These are phyloP conservation scores for Xylariaceae sp. DNA, from an alignment of 2,329 filamentous ascomycete genomes.

Conservation along the genomic window DNA sequence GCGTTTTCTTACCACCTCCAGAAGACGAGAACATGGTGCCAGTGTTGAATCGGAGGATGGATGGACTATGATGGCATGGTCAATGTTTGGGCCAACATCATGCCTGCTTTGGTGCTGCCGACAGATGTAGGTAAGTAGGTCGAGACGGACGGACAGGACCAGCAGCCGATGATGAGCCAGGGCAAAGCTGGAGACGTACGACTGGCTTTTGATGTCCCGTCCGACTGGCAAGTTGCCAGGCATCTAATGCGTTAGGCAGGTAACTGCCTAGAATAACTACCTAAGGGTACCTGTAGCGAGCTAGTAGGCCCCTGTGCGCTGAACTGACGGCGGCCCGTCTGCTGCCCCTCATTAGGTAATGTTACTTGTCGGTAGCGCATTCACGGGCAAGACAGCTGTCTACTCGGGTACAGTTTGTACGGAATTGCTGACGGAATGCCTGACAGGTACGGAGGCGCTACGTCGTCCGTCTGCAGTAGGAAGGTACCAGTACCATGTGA, in stretches of 20 bases:
- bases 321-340: neutral
- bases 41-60: constrained; percentile 22
- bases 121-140: neutral
- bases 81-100: constrained; percentile 13
- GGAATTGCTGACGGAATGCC: too few relatives aligned
- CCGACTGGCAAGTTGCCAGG: neutral
- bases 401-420: neutral
- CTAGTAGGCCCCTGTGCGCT: neutral
- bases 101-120: neutral
- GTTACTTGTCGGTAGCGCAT: neutral
- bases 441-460: too few relatives aligned
- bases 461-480: too few relatives aligned
- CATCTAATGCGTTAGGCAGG: neutral
- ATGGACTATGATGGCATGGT: constrained; percentile 27
- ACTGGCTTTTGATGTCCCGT: neutral
- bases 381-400: neutral
- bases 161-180: neutral
- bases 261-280: neutral
- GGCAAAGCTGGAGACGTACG: neutral
- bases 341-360: neutral
- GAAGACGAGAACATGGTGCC: constrained; percentile 60
- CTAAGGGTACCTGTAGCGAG: neutral
- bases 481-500: too few relatives aligned
- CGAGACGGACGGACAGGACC: neutral
- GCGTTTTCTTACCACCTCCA: constrained; percentile 62